Evolutionary conservation across 164 flowering plant genomes (phyloP).

Genomic region (Piper betle): DNA sequence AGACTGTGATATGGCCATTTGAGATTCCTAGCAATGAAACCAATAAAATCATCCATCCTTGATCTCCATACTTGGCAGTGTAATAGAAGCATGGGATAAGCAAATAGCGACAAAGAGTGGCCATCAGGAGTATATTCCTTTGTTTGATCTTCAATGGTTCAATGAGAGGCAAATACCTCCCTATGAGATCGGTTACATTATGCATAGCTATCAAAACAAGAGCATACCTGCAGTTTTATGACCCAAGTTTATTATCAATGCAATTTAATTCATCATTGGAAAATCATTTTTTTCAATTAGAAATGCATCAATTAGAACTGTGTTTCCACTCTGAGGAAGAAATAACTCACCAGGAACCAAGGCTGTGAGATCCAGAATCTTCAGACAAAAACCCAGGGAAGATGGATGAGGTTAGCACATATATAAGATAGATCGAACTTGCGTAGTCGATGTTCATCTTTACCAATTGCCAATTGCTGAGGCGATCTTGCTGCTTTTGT

Average conservation of each 20-base stretch:
- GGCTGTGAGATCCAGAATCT: conserved; percentile 62
- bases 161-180: conserved; percentile 51
- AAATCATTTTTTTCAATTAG: background rate
- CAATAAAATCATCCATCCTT: conserved; percentile 60
- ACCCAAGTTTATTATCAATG: background rate
- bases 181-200: conserved; percentile 58
- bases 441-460: conserved; percentile 50
- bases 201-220: conserved; percentile 63
- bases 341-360: conserved; percentile 51
- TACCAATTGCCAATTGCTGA: conserved; percentile 47
- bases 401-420: conserved; percentile 54
- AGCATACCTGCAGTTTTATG: conserved; percentile 40
- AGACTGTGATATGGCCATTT: conserved; percentile 56
- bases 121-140: conserved; percentile 31
- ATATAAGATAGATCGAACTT: conserved; percentile 40
- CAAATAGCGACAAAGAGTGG: conserved; percentile 35
- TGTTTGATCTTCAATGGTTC: conserved; percentile 34
- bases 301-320: background rate
- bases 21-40: conserved; percentile 38
- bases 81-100: conserved; percentile 71
- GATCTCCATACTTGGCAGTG: conserved; percentile 62
- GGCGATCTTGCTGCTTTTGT: conserved; percentile 20
- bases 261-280: too few relatives aligned
- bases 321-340: background rate
- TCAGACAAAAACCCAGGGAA: conserved; percentile 78